Evolutionary conservation across 2,329 filamentous ascomycete genomes (phyloP).

Genomic region (Cladophialophora chaetospira): DNA sequence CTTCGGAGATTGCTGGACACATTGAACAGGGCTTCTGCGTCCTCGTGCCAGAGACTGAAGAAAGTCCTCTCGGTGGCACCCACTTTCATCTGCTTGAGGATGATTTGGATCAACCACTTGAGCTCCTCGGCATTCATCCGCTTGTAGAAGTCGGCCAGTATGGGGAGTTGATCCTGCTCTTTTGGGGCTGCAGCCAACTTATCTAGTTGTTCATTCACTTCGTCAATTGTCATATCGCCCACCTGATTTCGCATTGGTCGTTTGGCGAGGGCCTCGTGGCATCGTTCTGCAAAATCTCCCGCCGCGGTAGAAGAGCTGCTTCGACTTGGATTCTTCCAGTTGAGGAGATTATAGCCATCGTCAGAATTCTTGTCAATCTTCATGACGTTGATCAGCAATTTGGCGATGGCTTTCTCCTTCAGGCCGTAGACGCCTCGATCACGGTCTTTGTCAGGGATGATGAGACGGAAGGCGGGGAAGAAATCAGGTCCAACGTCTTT

Average conservation of each 20-base stretch:
- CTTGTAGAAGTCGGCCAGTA: constrained; percentile 82
- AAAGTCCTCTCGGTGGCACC: constrained; percentile 86
- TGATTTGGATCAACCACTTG: constrained; percentile 91
- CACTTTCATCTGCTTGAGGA: constrained; percentile 76
- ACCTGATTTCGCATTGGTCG: constrained; percentile 68
- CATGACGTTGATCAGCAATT: constrained; percentile 86
- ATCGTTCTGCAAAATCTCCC: constrained; percentile 89
- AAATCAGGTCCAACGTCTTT: constrained; percentile 88
- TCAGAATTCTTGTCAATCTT: constrained; percentile 90
- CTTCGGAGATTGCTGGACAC: constrained; percentile 86
- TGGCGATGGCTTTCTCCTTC: constrained; percentile 89
- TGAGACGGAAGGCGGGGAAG: constrained; percentile 87
- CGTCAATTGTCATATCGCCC: constrained; percentile 80
- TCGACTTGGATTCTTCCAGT: constrained; percentile 88
- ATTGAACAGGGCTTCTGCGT: constrained; percentile 77
- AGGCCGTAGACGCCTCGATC: constrained; percentile 91
- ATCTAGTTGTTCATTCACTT: constrained; percentile 87
- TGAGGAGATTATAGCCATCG: constrained; percentile 79
- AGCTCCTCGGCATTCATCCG: constrained; percentile 92
- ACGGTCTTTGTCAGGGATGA: constrained; percentile 88
- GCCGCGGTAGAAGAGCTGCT: constrained; percentile 65
- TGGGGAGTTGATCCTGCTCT: constrained; percentile 79
- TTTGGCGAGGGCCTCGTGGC: constrained; percentile 83
- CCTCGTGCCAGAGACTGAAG: constrained; percentile 78
- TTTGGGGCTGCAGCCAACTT: constrained; percentile 71